phyloP scores from a whole-genome alignment of 192 early-diverging fungal species.

The Mortierella antarctica region DNA sequence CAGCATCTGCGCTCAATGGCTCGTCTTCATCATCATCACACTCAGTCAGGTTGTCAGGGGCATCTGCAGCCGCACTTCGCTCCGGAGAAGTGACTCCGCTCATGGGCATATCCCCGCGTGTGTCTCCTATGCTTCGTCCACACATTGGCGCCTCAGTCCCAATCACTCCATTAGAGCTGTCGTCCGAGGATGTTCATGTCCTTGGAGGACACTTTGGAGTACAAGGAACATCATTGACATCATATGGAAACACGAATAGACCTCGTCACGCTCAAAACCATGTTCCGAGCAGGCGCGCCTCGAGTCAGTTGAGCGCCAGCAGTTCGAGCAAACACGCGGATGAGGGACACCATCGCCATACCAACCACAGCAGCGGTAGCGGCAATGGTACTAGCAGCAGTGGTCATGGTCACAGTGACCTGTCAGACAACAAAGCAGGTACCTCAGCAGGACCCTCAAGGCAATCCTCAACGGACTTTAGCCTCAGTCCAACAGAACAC shows the following conservation, averaged over 20 bases:
- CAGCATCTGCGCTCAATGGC: background rate
- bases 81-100: constrained; percentile 27
- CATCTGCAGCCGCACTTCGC: background rate
- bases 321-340: background rate
- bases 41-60: background rate
- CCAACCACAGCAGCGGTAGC: background rate
- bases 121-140: constrained; percentile 42
- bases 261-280: constrained; percentile 15
- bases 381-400: background rate
- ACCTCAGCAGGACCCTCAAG: background rate
- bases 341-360: background rate
- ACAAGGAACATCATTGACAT: background rate
- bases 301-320: too few species aligned
- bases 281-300: too few species aligned
- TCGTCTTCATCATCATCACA: constrained; percentile 4
- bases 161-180: constrained; percentile 40
- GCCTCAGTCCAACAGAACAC: constrained; percentile 35
- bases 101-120: constrained; percentile 19
- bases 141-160: constrained; percentile 33
- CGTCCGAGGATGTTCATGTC: constrained; percentile 6
- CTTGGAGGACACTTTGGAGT: constrained; percentile 21
- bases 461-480: constrained; percentile 10
- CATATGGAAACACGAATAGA: background rate
- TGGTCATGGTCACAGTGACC: too few species aligned
- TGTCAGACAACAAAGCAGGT: too few species aligned